phyloP scores from a whole-genome alignment of 306 rosid genomes.

The Castanea mollissima region DNA sequence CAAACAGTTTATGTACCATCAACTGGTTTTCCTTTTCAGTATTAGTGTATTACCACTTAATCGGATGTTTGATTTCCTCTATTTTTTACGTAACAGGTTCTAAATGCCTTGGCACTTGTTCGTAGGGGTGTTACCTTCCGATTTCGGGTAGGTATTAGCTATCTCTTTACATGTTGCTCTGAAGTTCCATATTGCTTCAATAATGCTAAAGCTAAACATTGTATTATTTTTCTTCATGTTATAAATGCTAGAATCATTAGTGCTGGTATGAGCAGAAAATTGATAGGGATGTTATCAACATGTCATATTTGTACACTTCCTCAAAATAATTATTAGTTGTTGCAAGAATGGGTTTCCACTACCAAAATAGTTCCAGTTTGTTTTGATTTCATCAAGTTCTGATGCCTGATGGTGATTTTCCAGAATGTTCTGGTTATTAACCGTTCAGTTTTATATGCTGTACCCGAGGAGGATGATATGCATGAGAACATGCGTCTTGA shows the following conservation, averaged over 20 bases:
- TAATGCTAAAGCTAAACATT: not conserved
- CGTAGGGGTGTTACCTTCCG: not conserved
- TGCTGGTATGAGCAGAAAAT: not conserved
- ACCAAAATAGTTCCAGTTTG: not conserved
- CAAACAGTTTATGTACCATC: not conserved
- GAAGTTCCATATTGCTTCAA: not conserved
- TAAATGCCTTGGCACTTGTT: not conserved
- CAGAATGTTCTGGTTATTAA: conserved; percentile 17
- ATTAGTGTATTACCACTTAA: not conserved
- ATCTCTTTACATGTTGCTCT: not conserved
- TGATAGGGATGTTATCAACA: not conserved
- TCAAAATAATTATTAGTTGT: not conserved
- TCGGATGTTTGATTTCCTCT: not conserved
- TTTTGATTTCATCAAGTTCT: not conserved
- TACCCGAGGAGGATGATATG: not conserved
- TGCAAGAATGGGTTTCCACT: not conserved
- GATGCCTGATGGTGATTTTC: not conserved
- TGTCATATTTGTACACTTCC: not conserved
- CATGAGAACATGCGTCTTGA: not conserved
- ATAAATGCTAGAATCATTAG: not conserved
- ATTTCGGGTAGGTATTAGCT: conserved; percentile 15
- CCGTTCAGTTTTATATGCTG: not conserved
- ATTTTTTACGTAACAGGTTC: conserved; percentile 6
- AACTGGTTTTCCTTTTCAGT: not conserved
- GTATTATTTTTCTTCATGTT: not conserved